phyloP scores from a whole-genome alignment of 495 filamentous ascomycete genomes.

The Penicillium verhagenii region DNA sequence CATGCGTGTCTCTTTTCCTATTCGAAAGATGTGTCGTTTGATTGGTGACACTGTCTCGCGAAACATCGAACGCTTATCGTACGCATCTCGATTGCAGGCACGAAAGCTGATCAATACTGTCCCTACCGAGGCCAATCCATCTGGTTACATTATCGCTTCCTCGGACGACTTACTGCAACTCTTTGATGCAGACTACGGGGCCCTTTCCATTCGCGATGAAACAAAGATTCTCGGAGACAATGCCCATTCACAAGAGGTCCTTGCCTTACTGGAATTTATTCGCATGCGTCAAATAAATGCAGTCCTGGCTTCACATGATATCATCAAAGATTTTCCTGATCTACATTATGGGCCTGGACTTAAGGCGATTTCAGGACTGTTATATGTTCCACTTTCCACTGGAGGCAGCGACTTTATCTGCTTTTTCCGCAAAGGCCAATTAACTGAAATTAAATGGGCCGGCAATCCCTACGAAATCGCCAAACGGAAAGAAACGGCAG shows the following conservation, averaged over 20 bases:
- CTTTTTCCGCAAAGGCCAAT: slow-evolving; percentile 80
- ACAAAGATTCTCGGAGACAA: slow-evolving; percentile 81
- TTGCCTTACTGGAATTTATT: slow-evolving; percentile 85
- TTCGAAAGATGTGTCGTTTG: slow-evolving; percentile 91
- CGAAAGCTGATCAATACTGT: slow-evolving; percentile 47
- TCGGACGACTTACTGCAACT: slow-evolving; percentile 84
- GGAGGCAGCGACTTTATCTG: slow-evolving; percentile 85
- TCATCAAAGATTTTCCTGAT: slow-evolving; percentile 79
- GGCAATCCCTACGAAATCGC: slow-evolving; percentile 84
- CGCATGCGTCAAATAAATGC: slow-evolving; percentile 73
- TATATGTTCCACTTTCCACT: slow-evolving; percentile 79
- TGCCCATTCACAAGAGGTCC: slow-evolving; percentile 75
- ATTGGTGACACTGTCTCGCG: slow-evolving; percentile 83
- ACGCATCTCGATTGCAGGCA: slow-evolving; percentile 74
- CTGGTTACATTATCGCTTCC: slow-evolving; percentile 89
- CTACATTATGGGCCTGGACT: slow-evolving; percentile 80
- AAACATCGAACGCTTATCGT: slow-evolving; percentile 88
- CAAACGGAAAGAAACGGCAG: slow-evolving; percentile 40
- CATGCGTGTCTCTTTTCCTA: slow-evolving; percentile 89
- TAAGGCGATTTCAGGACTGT: slow-evolving; percentile 70
- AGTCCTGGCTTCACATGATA: slow-evolving; percentile 75
- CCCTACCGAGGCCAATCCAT: slow-evolving; percentile 78
- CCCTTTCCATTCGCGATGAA: slow-evolving; percentile 81
- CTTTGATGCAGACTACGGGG: slow-evolving; percentile 86
- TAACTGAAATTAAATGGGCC: slow-evolving; percentile 84